Base-by-base conservation (phyloP, 306 rosid species). In the Hippophae rhamnoides region DNA sequence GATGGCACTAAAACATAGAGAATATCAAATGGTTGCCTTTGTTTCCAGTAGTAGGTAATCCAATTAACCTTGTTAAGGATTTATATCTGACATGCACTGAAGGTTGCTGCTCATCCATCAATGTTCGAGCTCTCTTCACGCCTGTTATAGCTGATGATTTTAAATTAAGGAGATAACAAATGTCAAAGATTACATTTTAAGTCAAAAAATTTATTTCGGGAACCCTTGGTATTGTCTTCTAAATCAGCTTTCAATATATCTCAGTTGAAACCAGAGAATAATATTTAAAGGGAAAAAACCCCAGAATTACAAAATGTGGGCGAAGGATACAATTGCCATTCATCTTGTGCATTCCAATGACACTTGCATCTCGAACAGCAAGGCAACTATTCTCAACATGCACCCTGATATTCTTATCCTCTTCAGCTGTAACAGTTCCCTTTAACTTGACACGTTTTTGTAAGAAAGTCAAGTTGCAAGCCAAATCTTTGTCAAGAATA, bases 41-140 rank as follows among this genome's bases (percentile, higher is more conserved):
- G 25, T 13, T 43, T 60, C 42, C 57, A 31, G 65, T 38, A 64
- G 55, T 43, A 44, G 27, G 23, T 64, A 58, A 61, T 56, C 66
- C 42, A 26, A 76, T 83, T 73, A 72, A 93, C 99, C 95, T 88
- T 61, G 95, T 74, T 62, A 93, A 73, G 57, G 81, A 86, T 59
- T 62, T 75, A 81, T 84, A 93, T 13, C 63, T 68, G 48, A 93
- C 74, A 69, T 59, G 78, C 63, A 93, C 97, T 63, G 94, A 84
- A 59, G 95, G 80, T 64, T 76, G 74, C 11, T 68, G 69, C 58
- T 88, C 90, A 46, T 88, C 94, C 58, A 72, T 40, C 55, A 77
- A 62, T 48, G 61, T 31, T 27, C 94, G 81, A 48, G 86, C 66
- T 78, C 95, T 80, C 75, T 88, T 88, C 64, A 75, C 69, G 74